phyloP scores from a whole-genome alignment of 495 filamentous ascomycete genomes.

The Apodospora peruviana region DNA sequence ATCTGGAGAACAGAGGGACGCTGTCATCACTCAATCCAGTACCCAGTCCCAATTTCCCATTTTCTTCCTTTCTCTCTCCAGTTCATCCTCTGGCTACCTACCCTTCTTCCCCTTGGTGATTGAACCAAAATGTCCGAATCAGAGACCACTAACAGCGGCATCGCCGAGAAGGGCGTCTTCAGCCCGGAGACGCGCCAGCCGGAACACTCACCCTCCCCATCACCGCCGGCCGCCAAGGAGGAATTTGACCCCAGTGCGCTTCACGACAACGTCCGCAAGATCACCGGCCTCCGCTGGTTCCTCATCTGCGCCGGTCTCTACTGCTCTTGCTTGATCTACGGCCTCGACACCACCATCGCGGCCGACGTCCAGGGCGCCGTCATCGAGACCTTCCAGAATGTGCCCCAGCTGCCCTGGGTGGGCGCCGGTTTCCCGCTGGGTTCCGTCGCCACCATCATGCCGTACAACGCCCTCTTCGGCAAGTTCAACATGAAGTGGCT shows the following conservation, averaged over 20 bases:
- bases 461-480: constrained; percentile 36
- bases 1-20: too few species aligned
- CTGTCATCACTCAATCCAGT: too few species aligned
- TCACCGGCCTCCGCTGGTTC: background rate
- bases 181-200: background rate
- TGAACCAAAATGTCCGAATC: too few species aligned
- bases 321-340: constrained; percentile 26
- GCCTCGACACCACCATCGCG: constrained; percentile 58
- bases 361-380: constrained; percentile 52
- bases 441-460: constrained; percentile 37
- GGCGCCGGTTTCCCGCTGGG: constrained; percentile 41
- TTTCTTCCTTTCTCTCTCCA: too few species aligned
- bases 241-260: background rate
- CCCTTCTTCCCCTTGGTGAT: too few species aligned
- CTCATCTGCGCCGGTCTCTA: background rate
- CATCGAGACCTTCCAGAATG: constrained; percentile 36
- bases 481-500: constrained; percentile 51
- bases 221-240: background rate
- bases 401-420: constrained; percentile 51
- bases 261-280: background rate
- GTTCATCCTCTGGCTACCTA: too few species aligned
- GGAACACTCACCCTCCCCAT: background rate
- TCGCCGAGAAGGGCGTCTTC: background rate
- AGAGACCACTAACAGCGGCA: too few species aligned
- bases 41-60: too few species aligned